These are phyloP conservation scores for Strobilomyces confusus DNA, from an alignment of 768 basidiomycete species.

Conservation along the genomic window DNA sequence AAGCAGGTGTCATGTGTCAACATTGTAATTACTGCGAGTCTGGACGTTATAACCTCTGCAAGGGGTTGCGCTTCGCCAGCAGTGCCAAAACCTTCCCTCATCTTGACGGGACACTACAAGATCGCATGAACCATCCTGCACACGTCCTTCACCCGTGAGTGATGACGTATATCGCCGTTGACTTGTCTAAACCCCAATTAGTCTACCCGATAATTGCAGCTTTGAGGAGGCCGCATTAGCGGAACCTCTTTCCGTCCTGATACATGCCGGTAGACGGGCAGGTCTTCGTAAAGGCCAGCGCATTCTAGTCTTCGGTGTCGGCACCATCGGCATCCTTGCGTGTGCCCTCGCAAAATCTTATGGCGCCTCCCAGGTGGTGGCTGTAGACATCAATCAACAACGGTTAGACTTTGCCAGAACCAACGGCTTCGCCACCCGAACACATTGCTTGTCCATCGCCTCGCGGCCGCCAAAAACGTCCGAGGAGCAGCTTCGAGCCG, in stretches of 20 bases:
- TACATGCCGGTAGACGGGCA: conserved; percentile 55
- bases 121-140: conserved; percentile 84
- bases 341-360: conserved; percentile 70
- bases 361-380: conserved; percentile 71
- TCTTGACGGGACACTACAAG: conserved; percentile 87
- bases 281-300: conserved; percentile 49
- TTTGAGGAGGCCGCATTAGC: conserved; percentile 85
- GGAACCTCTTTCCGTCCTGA: conserved; percentile 90
- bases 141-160: conserved; percentile 84
- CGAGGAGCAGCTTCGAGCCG: conserved; percentile 55
- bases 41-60: conserved; percentile 93
- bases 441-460: conserved; percentile 56
- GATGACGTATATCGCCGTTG: background rate
- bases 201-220: conserved; percentile 70
- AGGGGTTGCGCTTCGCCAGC: conserved; percentile 82
- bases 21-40: conserved; percentile 63
- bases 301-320: conserved; percentile 88
- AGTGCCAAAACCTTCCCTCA: conserved; percentile 92
- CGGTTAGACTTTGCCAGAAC: conserved; percentile 74
- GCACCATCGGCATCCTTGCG: conserved; percentile 89
- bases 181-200: conserved; percentile 28
- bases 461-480: conserved; percentile 48
- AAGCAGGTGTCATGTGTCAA: conserved; percentile 87
- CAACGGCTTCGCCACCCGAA: conserved; percentile 73
- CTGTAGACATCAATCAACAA: conserved; percentile 80